Evolutionary conservation across 495 filamentous ascomycete genomes (phyloP).

Genomic region (Podospora conica): DNA sequence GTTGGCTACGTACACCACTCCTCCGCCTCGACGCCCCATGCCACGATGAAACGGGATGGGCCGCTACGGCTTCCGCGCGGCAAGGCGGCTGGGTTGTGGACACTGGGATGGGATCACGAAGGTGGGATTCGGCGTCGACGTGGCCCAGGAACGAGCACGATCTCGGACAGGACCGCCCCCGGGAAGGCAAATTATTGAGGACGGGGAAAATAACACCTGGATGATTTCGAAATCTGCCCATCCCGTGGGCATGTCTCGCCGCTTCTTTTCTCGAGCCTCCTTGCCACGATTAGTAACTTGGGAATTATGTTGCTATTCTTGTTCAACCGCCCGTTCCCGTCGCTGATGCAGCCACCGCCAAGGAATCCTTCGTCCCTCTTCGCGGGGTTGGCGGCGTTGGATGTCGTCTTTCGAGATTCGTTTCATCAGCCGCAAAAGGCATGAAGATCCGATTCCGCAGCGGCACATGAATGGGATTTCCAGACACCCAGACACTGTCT

Average conservation of each 20-base stretch:
- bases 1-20: not conserved
- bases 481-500: not conserved
- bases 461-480: not conserved
- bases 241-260: not conserved
- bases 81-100: conserved; percentile 4
- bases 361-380: conserved; percentile 6
- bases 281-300: not conserved
- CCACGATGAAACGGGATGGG: conserved; percentile 9
- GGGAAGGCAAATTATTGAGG: not conserved
- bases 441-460: not conserved
- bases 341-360: conserved; percentile 2
- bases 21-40: not conserved
- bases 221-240: not conserved
- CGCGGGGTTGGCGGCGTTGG: not conserved
- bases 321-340: not conserved
- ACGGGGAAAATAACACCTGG: not conserved
- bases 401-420: not conserved
- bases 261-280: not conserved
- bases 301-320: not conserved
- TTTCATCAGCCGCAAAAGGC: conserved; percentile 1
- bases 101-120: not conserved
- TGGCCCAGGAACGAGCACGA: not conserved
- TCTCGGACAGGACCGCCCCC: not conserved
- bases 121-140: not conserved
- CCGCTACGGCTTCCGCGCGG: conserved; percentile 6